Evolutionary conservation across 2,329 filamentous ascomycete genomes (phyloP).

Genomic region (Pseudovirgaria hyperparasitica): DNA sequence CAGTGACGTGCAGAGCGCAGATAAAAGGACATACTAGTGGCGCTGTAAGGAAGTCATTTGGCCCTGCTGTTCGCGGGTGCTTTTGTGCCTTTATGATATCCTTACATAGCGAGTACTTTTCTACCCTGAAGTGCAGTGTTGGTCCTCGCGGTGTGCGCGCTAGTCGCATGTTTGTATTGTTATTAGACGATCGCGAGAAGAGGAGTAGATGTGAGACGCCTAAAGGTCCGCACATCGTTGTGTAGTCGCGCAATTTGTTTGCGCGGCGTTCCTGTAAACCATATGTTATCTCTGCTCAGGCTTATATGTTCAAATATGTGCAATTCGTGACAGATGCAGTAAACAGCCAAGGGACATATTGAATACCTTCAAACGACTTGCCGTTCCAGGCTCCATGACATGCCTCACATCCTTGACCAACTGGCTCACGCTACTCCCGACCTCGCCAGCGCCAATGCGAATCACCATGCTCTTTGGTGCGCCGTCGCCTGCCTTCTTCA

Average conservation of each 20-base stretch:
- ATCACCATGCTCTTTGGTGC: conserved; percentile 97
- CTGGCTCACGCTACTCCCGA: conserved; percentile 83
- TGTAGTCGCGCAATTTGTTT: conserved; percentile 84
- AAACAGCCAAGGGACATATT: conserved; percentile 1
- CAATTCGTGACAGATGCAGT: not conserved
- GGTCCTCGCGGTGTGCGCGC: conserved; percentile 81
- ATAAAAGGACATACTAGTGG: conserved; percentile 48
- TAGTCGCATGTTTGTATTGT: conserved; percentile 85
- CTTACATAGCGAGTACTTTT: conserved; percentile 88
- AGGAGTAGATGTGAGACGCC: conserved; percentile 87
- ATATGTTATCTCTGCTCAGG: not conserved
- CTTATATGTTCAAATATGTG: not conserved
- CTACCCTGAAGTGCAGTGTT: conserved; percentile 85
- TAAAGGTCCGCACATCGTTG: conserved; percentile 87
- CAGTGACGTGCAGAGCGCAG: not conserved
- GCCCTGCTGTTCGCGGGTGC: conserved; percentile 64
- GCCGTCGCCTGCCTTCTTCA: conserved; percentile 45
- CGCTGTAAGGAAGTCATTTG: conserved; percentile 70
- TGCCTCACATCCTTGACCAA: conserved; percentile 79
- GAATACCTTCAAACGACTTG: conserved; percentile 61
- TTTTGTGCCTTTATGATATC: conserved; percentile 77
- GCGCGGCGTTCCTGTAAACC: conserved; percentile 56
- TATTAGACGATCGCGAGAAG: conserved; percentile 78
- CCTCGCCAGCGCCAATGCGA: conserved; percentile 85
- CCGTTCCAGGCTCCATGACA: conserved; percentile 95